These are phyloP conservation scores for Pseudogymnoascus sp. DNA, from an alignment of 2,329 filamentous ascomycete genomes.

Conservation along the genomic window DNA sequence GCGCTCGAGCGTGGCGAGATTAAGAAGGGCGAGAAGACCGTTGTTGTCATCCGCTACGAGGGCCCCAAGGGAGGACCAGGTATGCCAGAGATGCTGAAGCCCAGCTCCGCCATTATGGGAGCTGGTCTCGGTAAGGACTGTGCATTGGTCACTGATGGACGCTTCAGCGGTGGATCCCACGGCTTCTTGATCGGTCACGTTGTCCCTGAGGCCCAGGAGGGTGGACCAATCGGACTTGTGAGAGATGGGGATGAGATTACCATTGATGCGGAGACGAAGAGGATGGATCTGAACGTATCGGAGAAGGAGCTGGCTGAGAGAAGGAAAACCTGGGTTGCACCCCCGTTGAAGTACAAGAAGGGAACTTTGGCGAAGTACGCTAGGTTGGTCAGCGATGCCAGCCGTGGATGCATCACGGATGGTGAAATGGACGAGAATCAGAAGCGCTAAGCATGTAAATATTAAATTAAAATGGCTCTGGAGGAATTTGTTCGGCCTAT, in stretches of 20 bases:
- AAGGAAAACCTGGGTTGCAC: conserved; percentile 46
- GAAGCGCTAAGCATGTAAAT: neutral
- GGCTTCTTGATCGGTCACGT: conserved; percentile 59
- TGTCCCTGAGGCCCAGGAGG: conserved; percentile 54
- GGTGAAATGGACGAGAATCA: conserved; percentile 19
- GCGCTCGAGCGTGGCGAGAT: conserved; percentile 63
- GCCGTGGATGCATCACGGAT: conserved; percentile 54
- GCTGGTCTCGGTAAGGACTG: conserved; percentile 63
- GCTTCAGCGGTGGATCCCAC: conserved; percentile 54
- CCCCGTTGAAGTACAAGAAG: conserved; percentile 50
- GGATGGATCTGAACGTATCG: conserved; percentile 46
- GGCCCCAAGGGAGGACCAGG: conserved; percentile 68
- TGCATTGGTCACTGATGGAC: conserved; percentile 66
- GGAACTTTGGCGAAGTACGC: conserved; percentile 56
- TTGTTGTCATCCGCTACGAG: conserved; percentile 70
- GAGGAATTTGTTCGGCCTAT: neutral
- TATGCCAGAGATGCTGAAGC: conserved; percentile 71
- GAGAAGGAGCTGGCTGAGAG: conserved; percentile 46
- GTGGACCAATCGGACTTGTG: conserved; percentile 54
- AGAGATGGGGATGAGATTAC: conserved; percentile 52
- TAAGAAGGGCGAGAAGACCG: conserved; percentile 70
- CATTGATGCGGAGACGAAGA: conserved; percentile 53
- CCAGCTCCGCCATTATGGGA: conserved; percentile 67
- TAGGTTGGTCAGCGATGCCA: conserved; percentile 48
- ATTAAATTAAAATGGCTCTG: neutral